Conservation (phyloP, 2,329 filamentous ascomycete species). For the Ophiostoma montium region DNA sequence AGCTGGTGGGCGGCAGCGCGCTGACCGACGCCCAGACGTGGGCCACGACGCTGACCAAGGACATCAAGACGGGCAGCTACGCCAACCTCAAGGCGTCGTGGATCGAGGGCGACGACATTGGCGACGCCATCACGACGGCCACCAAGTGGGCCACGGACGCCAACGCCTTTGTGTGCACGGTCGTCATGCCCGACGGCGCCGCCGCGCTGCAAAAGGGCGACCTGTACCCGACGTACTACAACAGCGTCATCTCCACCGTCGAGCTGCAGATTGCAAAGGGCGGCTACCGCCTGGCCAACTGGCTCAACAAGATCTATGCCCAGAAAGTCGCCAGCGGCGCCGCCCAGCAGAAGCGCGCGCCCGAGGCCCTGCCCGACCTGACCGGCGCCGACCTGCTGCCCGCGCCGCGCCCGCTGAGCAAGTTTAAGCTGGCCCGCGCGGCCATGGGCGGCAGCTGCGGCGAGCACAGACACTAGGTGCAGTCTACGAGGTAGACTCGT, state of each 20-base stretch:
- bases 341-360: not conserved
- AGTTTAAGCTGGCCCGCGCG: constrained; percentile 4
- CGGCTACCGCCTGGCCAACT: constrained; percentile 20
- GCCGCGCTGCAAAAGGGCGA: constrained; percentile 26
- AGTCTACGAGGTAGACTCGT: not conserved
- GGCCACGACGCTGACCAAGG: constrained; percentile 23
- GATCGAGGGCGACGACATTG: constrained; percentile 22
- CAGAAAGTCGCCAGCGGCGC: not conserved
- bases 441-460: constrained; percentile 4
- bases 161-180: constrained; percentile 29
- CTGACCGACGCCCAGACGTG: constrained; percentile 24
- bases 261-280: constrained; percentile 31
- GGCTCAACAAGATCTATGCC: constrained; percentile 5
- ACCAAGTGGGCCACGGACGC: constrained; percentile 27
- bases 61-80: constrained; percentile 26
- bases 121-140: constrained; percentile 20
- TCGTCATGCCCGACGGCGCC: constrained; percentile 25
- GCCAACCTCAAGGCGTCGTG: constrained; percentile 22
- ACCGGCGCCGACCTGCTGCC: constrained; percentile 6
- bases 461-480: not conserved
- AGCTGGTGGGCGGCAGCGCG: constrained; percentile 23
- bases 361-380: not conserved
- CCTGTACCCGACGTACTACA: constrained; percentile 26
- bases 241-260: constrained; percentile 24
- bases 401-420: constrained; percentile 2